These are phyloP conservation scores for Gonium pectorale DNA, from an alignment of 139 green algal species.

Conservation along the genomic window DNA sequence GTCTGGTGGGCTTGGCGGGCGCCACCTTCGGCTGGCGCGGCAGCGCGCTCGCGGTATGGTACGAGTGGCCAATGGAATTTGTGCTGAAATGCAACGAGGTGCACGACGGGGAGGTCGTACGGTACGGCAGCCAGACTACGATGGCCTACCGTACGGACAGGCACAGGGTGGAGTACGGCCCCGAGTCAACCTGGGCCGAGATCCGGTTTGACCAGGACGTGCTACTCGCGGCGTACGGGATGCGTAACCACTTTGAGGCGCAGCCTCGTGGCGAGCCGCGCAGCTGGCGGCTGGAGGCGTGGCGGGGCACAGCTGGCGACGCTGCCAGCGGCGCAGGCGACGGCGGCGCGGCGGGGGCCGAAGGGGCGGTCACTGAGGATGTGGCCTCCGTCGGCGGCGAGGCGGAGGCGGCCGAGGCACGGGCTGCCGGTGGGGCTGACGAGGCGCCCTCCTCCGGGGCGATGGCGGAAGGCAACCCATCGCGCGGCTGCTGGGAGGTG, in stretches of 20 bases:
- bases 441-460: no score
- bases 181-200: neutral
- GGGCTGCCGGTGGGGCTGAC: neutral
- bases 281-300: conserved; percentile 8
- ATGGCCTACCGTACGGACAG: neutral
- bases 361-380: no score
- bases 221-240: neutral
- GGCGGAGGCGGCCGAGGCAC: neutral
- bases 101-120: conserved; percentile 1
- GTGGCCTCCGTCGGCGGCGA: no score
- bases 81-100: neutral
- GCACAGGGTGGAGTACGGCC: conserved; percentile 19
- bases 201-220: neutral
- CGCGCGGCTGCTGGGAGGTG: neutral
- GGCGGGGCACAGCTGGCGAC: neutral
- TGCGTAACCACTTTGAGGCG: conserved; percentile 1
- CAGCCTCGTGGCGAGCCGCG: conserved; percentile 17
- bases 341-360: no score
- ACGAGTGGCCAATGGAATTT: conserved; percentile 29
- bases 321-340: no score
- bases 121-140: neutral
- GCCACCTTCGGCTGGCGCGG: neutral
- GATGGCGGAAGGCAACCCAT: no score
- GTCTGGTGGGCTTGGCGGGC: neutral
- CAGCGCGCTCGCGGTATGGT: neutral